These are phyloP conservation scores for Neofusicoccum kwambonambiense DNA, from an alignment of 2,329 filamentous ascomycete genomes.

Conservation along the genomic window DNA sequence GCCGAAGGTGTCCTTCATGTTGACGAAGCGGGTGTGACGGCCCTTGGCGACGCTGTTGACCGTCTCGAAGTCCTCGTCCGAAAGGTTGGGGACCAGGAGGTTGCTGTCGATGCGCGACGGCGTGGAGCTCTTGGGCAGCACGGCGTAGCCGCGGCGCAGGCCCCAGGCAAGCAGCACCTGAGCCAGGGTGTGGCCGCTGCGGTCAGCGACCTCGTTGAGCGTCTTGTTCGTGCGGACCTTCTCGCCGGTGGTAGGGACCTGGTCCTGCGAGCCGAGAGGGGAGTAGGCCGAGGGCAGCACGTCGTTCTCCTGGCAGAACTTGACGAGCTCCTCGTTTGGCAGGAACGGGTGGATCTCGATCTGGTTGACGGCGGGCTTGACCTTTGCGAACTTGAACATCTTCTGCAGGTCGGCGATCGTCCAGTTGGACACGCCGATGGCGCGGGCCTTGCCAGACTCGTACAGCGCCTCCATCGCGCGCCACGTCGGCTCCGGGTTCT, in stretches of 20 bases:
- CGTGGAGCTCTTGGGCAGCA: constrained; percentile 44
- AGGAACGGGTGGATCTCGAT: constrained; percentile 74
- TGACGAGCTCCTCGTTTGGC: constrained; percentile 60
- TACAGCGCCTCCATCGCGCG: constrained; percentile 63
- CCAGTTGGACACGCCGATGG: constrained; percentile 74
- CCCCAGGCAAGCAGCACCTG: constrained; percentile 85
- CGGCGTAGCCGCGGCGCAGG: constrained; percentile 65
- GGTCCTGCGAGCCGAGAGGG: constrained; percentile 68
- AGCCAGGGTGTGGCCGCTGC: constrained; percentile 71
- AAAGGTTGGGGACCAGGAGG: constrained; percentile 60
- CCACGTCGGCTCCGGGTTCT: constrained; percentile 68
- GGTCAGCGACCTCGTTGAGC: constrained; percentile 65
- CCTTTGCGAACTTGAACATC: constrained; percentile 62
- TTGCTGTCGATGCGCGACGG: constrained; percentile 55
- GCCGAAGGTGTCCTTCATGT: constrained; percentile 80
- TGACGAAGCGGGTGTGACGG: constrained; percentile 70
- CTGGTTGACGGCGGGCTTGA: constrained; percentile 71
- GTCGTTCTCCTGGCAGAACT: constrained; percentile 58
- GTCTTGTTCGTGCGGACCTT: constrained; percentile 66
- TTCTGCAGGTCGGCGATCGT: constrained; percentile 66
- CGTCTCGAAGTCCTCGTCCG: constrained; percentile 54
- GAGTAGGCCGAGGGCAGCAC: constrained; percentile 66
- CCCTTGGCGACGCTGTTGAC: constrained; percentile 65
- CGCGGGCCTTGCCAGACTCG: constrained; percentile 60
- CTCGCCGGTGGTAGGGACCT: constrained; percentile 67